Percentiles rank a stretch among this genome's conserved stretches.
Conservation (phyloP, 306 rosid species). For the Benincasa hispida region DNA sequence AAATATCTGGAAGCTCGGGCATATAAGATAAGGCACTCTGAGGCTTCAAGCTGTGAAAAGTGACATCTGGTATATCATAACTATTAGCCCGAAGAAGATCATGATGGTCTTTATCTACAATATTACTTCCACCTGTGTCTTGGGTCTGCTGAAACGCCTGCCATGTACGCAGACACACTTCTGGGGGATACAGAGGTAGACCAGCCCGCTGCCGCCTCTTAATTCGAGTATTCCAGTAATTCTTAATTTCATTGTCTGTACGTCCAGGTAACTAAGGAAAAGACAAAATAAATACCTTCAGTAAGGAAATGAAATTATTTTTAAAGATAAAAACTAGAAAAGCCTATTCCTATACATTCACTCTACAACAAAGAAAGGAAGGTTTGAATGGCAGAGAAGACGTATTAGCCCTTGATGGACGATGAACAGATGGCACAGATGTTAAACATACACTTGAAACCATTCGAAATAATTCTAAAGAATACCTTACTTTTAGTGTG, state of each 20-base stretch:
- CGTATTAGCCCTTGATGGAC: background rate
- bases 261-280: constrained; percentile 85
- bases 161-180: constrained; percentile 37
- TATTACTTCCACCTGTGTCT: constrained; percentile 27
- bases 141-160: constrained; percentile 43
- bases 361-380: background rate
- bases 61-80: constrained; percentile 45
- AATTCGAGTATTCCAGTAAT: constrained; percentile 94
- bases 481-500: background rate
- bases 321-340: constrained; percentile 2
- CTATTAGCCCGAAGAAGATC: constrained; percentile 31
- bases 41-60: constrained; percentile 46
- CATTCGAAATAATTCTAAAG: background rate
- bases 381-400: background rate
- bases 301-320: constrained; percentile 5
- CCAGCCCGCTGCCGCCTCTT: constrained; percentile 92
- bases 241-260: constrained; percentile 97
- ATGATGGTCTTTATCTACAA: constrained; percentile 29
- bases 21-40: constrained; percentile 37
- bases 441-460: background rate
- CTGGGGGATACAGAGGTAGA: constrained; percentile 88
- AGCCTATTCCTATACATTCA: background rate
- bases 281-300: constrained; percentile 9
- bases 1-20: constrained; percentile 39
- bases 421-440: background rate